Percentiles rank a stretch among this genome's conserved stretches.
These are phyloP conservation scores for Lindgomyces ingoldianus DNA, from an alignment of 495 filamentous ascomycete genomes.

Conservation along the genomic window DNA sequence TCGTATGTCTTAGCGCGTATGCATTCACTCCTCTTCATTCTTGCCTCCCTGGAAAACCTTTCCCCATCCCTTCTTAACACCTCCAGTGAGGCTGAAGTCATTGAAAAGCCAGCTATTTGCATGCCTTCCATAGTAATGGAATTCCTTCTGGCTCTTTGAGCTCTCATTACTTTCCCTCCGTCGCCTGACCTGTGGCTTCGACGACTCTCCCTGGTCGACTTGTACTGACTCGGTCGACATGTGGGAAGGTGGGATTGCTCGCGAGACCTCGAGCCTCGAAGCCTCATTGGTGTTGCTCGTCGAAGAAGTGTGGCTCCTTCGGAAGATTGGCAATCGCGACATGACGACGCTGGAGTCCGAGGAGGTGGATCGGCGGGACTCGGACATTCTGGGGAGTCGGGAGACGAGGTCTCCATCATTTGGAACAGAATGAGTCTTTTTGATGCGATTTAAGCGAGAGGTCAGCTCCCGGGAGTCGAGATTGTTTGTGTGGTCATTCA, in stretches of 20 bases:
- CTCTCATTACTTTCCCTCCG: slow-evolving; percentile 13
- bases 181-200: slow-evolving; percentile 9
- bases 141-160: slow-evolving; percentile 21
- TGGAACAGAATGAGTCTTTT: slow-evolving; percentile 6
- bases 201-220: slow-evolving; percentile 16
- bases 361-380: slow-evolving; percentile 13
- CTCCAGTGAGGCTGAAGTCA: slow-evolving; percentile 25
- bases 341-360: neutral
- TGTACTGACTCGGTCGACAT: neutral
- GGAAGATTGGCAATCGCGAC: slow-evolving; percentile 11
- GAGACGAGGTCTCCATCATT: slow-evolving; percentile 14
- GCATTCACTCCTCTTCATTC: slow-evolving; percentile 11
- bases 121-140: slow-evolving; percentile 31
- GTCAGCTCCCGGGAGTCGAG: slow-evolving; percentile 21
- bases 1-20: neutral
- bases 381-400: slow-evolving; percentile 14
- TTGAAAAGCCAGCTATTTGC: slow-evolving; percentile 38
- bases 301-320: slow-evolving; percentile 8
- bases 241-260: neutral
- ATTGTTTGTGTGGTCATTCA: slow-evolving; percentile 15
- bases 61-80: slow-evolving; percentile 25
- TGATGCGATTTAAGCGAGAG: slow-evolving; percentile 13
- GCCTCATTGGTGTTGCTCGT: neutral
- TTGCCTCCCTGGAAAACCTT: slow-evolving; percentile 16
- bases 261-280: slow-evolving; percentile 11